Base-by-base conservation (phyloP, 2,329 filamentous ascomycete genomes). In the Calycina marina region DNA sequence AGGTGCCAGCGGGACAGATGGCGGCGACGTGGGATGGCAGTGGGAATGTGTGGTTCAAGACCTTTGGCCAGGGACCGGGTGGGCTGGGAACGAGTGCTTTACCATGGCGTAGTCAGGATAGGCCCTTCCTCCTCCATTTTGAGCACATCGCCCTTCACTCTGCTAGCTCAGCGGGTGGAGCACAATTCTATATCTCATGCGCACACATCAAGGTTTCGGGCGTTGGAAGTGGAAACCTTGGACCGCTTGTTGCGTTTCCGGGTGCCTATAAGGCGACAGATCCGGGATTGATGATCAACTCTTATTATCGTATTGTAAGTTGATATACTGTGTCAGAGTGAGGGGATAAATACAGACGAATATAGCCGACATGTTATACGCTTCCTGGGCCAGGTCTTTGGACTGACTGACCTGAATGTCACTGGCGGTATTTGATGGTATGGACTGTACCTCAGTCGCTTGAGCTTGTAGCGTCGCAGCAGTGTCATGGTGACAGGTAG, bases 151-250 rank as follows among this genome's bases (percentile, higher is more conserved):
- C 27, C 10, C 38, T 46, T 4, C 43, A 47, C 25, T 30, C 25
- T 4, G 44, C 41, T 10, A 10, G 20, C 8, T 18, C 12, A 10
- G 24, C 34, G 11, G 32, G 35, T 4, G 43, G 37, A 17, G 40
- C 43, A 6, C 46, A 49, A 9, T 47, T 45, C 22, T 49, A 43
- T 32, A 18, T 60, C 28, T 51, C 52, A 4, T 62, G 59, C 33
- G 52, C 51, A 4, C 59, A 62, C 40, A 44, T 61, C 34, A 57
- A 52, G 28, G 52, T 62, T 12, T 58, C 57, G 0, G 56, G 53
- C 10, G 56, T 57, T 8, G 59, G 57, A 4, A 53, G 34, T 34
- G 50, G 55, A n/a, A 49, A 39, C 5, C 58, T 58, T 2, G 44
- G 48, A 3, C 56, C 56, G 1, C 40, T 46, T 1, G 49, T 52